Percentiles rank a stretch among this genome's conserved stretches.
Conservation (phyloP, 116 monocot genomes). For the Posidonia oceanica region DNA sequence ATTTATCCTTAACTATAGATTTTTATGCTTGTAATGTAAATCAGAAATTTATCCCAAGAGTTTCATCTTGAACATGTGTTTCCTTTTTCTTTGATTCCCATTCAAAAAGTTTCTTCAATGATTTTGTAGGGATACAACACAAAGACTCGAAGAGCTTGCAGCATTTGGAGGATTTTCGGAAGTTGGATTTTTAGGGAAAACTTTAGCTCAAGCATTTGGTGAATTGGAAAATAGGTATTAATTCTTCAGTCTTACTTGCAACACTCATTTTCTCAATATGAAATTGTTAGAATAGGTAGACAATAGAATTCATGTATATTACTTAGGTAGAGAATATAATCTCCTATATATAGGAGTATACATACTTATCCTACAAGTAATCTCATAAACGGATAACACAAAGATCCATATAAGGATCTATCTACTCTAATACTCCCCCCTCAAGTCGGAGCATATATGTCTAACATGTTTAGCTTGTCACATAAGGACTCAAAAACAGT, state of each 20-base stretch:
- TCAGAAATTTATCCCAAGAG: not conserved
- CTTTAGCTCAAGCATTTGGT: conserved; percentile 57
- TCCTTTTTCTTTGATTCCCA: not conserved
- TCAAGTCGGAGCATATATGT: no score
- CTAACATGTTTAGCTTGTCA: no score
- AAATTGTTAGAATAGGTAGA: no score
- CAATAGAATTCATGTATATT: no score
- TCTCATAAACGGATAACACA: no score
- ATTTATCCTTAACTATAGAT: not conserved
- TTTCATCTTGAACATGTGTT: not conserved
- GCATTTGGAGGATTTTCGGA: conserved; percentile 84
- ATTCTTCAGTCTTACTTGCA: not conserved
- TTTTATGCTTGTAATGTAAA: not conserved
- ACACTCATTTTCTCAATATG: no score
- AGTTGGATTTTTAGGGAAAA: conserved; percentile 50
- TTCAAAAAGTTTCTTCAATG: not conserved
- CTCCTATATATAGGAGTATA: no score
- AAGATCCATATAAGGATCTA: no score
- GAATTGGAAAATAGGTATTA: conserved; percentile 63
- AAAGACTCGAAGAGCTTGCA: conserved; percentile 63
- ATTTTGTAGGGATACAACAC: conserved; percentile 42
- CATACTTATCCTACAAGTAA: no score
- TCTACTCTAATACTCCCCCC: no score
- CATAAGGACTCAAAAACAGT: no score
- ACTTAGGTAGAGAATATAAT: no score